Evolutionary conservation across 441 rosid species (phyloP), one percentile per base, ranked within the genome.

Genomic region (Brassica hybrid): DNA sequence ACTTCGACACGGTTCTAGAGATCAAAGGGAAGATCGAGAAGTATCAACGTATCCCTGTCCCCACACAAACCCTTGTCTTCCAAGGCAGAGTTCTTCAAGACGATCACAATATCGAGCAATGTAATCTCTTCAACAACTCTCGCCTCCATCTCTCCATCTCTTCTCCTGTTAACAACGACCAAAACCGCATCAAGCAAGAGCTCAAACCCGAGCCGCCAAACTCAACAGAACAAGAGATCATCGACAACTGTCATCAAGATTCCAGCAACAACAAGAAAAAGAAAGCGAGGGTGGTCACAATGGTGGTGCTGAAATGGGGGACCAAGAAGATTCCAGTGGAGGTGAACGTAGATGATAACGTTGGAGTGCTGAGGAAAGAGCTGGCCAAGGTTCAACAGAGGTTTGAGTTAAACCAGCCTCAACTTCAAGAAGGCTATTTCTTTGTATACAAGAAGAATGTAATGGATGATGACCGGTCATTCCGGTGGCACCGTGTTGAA

Each of bases 81-180:
- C 56, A 50, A 50, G 30, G 30, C 30, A 58, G n/a, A n/a, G 64
- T 23, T 59, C 64, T 59, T 59, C 98, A 94, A 82, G 89, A 91
- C 4, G 13, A 62, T 30, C 66, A 30, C 68, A 5, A 18, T 23
- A 59, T 59, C 16, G 64, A 64, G 1, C 11, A 17, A 59, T 36
- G n/a, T 17, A 0, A 64, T 6, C 43, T 64, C 52, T 7, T 10
- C 52, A 2, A 36, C 25, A 17, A 64, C 48, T 36, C 68, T 64
- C 50, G 27, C 1, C 14, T 64, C 52, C 14, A 23, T 30, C 34
- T 59, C 66, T 27, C 7, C 66, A 30, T 62, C 19, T 58, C 62
- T 16, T 6, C 48, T 64, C 67, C 32, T 25, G 32, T 7, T 21
- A 58, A 10, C 62, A 19, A 19, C 62, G 25, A 58, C 30, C 21